phyloP scores from a whole-genome alignment of 441 rosid species.

The Syzygium malaccense region DNA sequence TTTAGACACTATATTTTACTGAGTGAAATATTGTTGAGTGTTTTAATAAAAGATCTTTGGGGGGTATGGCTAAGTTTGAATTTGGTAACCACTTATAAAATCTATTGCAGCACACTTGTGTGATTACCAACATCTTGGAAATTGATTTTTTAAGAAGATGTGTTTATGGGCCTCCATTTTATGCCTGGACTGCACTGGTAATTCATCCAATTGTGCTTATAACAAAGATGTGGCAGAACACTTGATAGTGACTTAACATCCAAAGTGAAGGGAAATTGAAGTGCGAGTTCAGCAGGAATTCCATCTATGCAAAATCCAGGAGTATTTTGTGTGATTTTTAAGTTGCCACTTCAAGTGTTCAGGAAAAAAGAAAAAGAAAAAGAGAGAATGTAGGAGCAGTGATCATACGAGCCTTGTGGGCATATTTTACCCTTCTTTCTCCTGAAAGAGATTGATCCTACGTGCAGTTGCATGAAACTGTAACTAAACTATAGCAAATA shows the following conservation, averaged over 20 bases:
- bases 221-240: background rate
- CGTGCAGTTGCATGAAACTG: background rate
- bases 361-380: background rate
- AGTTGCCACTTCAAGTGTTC: background rate
- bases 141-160: background rate
- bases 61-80: background rate
- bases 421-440: background rate
- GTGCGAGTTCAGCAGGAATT: background rate
- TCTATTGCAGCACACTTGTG: background rate
- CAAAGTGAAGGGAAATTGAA: background rate
- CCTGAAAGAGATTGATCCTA: background rate
- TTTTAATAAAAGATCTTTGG: background rate
- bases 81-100: background rate
- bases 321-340: background rate
- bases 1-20: background rate
- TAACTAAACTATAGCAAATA: background rate
- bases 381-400: background rate
- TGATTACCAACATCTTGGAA: background rate
- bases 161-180: background rate
- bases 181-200: background rate
- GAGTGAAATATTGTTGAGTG: background rate
- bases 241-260: background rate
- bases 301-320: background rate
- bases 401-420: background rate
- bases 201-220: background rate